Evolutionary conservation across 2,329 filamentous ascomycete genomes (phyloP).

Genomic region (Colletotrichum lupini): DNA sequence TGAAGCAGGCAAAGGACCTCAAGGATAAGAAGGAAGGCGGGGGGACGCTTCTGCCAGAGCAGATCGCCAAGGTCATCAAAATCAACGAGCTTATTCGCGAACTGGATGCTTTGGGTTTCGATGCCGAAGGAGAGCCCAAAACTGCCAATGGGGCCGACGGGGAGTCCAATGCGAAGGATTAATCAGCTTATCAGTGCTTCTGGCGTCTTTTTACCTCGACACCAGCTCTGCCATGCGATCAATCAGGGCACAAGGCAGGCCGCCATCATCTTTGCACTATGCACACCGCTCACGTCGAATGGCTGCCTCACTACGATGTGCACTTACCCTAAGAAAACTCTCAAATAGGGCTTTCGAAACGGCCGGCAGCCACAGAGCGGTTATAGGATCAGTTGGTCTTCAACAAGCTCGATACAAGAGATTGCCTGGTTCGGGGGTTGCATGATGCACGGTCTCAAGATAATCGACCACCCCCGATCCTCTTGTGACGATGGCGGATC

Average conservation of each 20-base stretch:
- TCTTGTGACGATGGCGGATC: background rate
- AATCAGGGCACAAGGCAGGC: background rate
- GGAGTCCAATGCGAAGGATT: background rate
- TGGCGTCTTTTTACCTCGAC: background rate
- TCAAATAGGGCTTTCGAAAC: background rate
- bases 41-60: slow-evolving; percentile 86
- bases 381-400: background rate
- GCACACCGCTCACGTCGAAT: background rate
- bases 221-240: background rate
- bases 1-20: slow-evolving; percentile 91
- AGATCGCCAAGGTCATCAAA: slow-evolving; percentile 97
- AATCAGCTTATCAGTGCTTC: background rate
- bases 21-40: slow-evolving; percentile 92
- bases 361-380: too few relatives aligned
- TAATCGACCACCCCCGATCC: background rate
- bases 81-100: slow-evolving; percentile 94
- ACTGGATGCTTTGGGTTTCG: slow-evolving; percentile 85
- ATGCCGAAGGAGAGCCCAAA: slow-evolving; percentile 76
- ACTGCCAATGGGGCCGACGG: slow-evolving; percentile 23
- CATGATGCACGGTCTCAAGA: background rate
- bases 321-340: background rate
- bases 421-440: background rate
- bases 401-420: background rate
- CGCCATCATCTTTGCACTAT: background rate
- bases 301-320: background rate